These are phyloP conservation scores for Penicillium maclennaniae DNA, from an alignment of 495 filamentous ascomycete genomes.

Conservation along the genomic window DNA sequence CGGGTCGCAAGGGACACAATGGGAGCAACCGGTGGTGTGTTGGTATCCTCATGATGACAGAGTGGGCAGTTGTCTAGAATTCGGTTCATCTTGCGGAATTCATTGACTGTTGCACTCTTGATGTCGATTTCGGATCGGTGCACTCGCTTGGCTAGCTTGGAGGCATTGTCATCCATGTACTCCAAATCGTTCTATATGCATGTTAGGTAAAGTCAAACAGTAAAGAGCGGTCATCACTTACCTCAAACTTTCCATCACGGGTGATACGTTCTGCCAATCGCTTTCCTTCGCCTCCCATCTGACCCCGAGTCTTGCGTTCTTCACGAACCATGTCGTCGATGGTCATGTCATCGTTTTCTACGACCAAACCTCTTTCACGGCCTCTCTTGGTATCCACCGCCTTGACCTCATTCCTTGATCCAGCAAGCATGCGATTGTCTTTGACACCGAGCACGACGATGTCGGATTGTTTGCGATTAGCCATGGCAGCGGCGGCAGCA, in stretches of 20 bases:
- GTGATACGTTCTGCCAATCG: slow-evolving; percentile 86
- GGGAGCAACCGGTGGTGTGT: slow-evolving; percentile 79
- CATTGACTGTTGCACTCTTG: slow-evolving; percentile 80
- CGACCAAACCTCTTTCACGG: slow-evolving; percentile 70
- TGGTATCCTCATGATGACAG: slow-evolving; percentile 87
- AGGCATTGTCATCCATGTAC: slow-evolving; percentile 95
- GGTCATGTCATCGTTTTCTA: slow-evolving; percentile 92
- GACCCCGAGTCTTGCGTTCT: slow-evolving; percentile 76
- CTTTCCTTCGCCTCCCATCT: slow-evolving; percentile 74
- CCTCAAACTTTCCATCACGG: slow-evolving; percentile 85
- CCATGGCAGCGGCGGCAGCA: slow-evolving; percentile 55
- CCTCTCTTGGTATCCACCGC: slow-evolving; percentile 71
- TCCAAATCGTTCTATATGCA: slow-evolving; percentile 71
- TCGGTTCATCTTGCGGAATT: slow-evolving; percentile 85
- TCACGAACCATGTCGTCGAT: slow-evolving; percentile 95
- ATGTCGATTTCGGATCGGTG: slow-evolving; percentile 85
- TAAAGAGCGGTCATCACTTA: slow-evolving; percentile 26
- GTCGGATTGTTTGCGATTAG: slow-evolving; percentile 57
- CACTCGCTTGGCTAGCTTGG: slow-evolving; percentile 83
- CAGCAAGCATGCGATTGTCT: slow-evolving; percentile 82
- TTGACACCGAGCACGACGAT: slow-evolving; percentile 81
- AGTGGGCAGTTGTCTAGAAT: slow-evolving; percentile 87
- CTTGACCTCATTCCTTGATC: slow-evolving; percentile 69
- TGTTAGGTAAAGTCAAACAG: slow-evolving; percentile 24
- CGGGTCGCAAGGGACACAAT: slow-evolving; percentile 86